Evolutionary conservation across 108 stramenopile genomes (phyloP).

Genomic region (Chaetoceros tenuissimus): DNA sequence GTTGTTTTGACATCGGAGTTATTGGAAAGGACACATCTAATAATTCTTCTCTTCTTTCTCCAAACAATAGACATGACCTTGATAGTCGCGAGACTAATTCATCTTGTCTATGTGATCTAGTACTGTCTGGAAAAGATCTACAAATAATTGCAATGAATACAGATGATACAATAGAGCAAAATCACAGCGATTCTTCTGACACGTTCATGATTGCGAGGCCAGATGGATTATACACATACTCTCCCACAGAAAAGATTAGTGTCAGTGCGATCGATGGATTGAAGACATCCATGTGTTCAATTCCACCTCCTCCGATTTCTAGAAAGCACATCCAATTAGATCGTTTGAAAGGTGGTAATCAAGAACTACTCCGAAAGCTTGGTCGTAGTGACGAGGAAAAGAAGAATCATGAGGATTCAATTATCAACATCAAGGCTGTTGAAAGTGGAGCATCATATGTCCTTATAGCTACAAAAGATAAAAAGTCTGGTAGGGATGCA

Average conservation of each 20-base stretch:
- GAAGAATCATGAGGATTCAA: conserved; percentile 3
- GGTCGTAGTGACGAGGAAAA: not conserved
- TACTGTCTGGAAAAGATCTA: conserved; percentile 9
- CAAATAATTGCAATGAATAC: not conserved
- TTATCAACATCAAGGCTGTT: not conserved
- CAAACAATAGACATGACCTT: conserved; percentile 48
- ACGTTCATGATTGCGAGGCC: conserved; percentile 42
- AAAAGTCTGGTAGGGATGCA: conserved; percentile 73
- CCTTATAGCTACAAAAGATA: conserved; percentile 70
- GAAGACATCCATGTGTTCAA: conserved; percentile 51
- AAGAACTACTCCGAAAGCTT: not conserved
- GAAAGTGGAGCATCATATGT: conserved; percentile 50
- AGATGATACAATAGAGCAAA: conserved; percentile 7
- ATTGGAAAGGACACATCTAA: conserved; percentile 27
- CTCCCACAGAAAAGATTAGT: conserved; percentile 53
- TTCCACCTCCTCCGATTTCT: conserved; percentile 41
- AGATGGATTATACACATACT: conserved; percentile 76
- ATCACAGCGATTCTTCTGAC: conserved; percentile 1
- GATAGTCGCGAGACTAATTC: conserved; percentile 56
- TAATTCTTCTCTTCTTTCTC: conserved; percentile 41
- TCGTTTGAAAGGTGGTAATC: not conserved
- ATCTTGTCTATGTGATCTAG: conserved; percentile 44
- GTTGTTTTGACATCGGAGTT: conserved; percentile 70
- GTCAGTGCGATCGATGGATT: conserved; percentile 76
- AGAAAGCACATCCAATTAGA: conserved; percentile 4